These are phyloP conservation scores for Komagataella kurtzmanii DNA, from an alignment of 805 yeast species.

Conservation along the genomic window DNA sequence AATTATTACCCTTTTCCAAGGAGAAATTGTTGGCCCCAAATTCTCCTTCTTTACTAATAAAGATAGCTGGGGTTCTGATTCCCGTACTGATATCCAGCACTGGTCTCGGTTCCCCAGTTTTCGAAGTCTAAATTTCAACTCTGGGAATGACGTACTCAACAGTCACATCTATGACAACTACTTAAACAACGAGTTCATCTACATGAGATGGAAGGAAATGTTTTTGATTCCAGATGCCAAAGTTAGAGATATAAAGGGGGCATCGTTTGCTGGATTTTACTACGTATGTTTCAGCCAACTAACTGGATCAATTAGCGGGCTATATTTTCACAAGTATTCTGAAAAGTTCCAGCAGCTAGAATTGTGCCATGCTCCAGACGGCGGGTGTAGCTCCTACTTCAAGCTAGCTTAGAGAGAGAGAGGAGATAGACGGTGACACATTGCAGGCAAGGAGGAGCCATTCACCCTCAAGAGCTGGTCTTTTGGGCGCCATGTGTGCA, in stretches of 20 bases:
- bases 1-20: constrained; percentile 60
- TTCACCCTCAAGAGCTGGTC: neutral
- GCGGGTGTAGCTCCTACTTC: constrained; percentile 18
- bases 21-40: constrained; percentile 51
- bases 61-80: constrained; percentile 36
- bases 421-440: neutral
- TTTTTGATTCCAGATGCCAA: constrained; percentile 72
- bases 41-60: constrained; percentile 48
- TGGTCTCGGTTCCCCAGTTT: constrained; percentile 40
- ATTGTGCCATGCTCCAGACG: constrained; percentile 37
- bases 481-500: neutral
- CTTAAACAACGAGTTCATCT: constrained; percentile 35
- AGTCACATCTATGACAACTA: constrained; percentile 12
- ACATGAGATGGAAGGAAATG: constrained; percentile 93
- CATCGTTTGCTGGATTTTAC: constrained; percentile 88
- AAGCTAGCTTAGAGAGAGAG: neutral
- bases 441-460: neutral
- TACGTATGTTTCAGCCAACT: constrained; percentile 71
- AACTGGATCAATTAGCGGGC: constrained; percentile 66
- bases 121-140: constrained; percentile 17
- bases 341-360: constrained; percentile 73
- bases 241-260: constrained; percentile 48
- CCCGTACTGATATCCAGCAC: constrained; percentile 43
- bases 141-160: constrained; percentile 16
- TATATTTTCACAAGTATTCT: constrained; percentile 70